Evolutionary conservation across 1,284 basidiomycete genomes (phyloP).

Genomic region (Cerioporus squamosus): DNA sequence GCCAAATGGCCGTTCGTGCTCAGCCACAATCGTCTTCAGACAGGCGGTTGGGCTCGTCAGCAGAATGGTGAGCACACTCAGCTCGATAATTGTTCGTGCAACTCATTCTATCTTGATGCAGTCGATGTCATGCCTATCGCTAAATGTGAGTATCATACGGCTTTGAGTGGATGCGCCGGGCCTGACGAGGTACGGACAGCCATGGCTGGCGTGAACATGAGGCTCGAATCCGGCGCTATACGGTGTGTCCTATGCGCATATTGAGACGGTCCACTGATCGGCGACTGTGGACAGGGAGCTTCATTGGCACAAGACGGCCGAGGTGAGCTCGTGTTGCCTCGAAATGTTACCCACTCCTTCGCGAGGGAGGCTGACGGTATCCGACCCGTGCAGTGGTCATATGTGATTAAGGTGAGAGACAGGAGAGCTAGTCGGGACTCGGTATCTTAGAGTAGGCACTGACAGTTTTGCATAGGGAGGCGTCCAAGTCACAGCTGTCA

Average conservation of each 20-base stretch:
- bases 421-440: too few relatives aligned
- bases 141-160: slow-evolving; percentile 42
- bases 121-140: slow-evolving; percentile 66
- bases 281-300: slow-evolving; percentile 52
- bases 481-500: slow-evolving; percentile 64
- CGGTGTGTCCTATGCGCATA: slow-evolving; percentile 42
- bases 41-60: slow-evolving; percentile 75
- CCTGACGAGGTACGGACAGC: slow-evolving; percentile 33
- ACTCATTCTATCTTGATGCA: slow-evolving; percentile 23
- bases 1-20: slow-evolving; percentile 75
- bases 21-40: slow-evolving; percentile 70
- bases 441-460: slow-evolving; percentile 1
- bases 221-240: slow-evolving; percentile 64
- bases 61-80: slow-evolving; percentile 53
- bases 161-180: neutral
- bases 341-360: too few relatives aligned
- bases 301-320: slow-evolving; percentile 74
- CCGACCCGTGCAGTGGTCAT: slow-evolving; percentile 55
- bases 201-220: slow-evolving; percentile 74
- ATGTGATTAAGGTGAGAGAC: slow-evolving; percentile 60
- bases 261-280: neutral
- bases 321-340: slow-evolving; percentile 43
- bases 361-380: too few relatives aligned
- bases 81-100: neutral
- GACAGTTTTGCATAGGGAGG: slow-evolving; percentile 46